Conservation (phyloP, 2,329 filamentous ascomycete species). For the Fusarium sp. region DNA sequence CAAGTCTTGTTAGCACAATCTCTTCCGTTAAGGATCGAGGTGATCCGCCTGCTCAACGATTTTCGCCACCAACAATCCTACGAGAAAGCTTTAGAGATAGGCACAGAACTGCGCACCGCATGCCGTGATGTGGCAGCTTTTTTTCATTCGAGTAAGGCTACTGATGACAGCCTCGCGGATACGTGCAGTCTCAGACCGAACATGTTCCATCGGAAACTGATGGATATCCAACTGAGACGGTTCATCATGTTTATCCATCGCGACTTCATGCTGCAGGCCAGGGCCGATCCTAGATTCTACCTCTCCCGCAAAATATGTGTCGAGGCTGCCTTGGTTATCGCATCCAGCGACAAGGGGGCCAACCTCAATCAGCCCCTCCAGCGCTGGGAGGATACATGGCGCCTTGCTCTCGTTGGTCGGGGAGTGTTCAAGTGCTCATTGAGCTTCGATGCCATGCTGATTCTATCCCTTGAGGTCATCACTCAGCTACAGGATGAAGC, state of each 20-base stretch:
- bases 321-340: slow-evolving; percentile 39
- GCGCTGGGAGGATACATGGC: slow-evolving; percentile 36
- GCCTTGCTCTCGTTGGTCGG: slow-evolving; percentile 39
- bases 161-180: background rate
- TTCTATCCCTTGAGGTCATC: slow-evolving; percentile 36
- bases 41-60: slow-evolving; percentile 37
- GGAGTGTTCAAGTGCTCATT: slow-evolving; percentile 41
- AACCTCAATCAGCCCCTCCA: slow-evolving; percentile 24
- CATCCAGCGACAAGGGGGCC: slow-evolving; percentile 25
- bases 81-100: slow-evolving; percentile 31
- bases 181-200: slow-evolving; percentile 21
- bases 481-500: slow-evolving; percentile 40
- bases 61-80: slow-evolving; percentile 34
- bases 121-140: slow-evolving; percentile 39
- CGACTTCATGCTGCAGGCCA: slow-evolving; percentile 42
- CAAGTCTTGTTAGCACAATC: slow-evolving; percentile 37
- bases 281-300: slow-evolving; percentile 36
- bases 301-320: slow-evolving; percentile 41
- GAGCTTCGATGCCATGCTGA: slow-evolving; percentile 41
- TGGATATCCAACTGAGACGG: slow-evolving; percentile 39
- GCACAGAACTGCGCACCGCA: slow-evolving; percentile 31
- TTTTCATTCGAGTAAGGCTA: slow-evolving; percentile 23
- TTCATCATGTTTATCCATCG: slow-evolving; percentile 43
- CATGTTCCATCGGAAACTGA: slow-evolving; percentile 37
- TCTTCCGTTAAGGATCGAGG: slow-evolving; percentile 31